Conservation (phyloP, 176 grass and related monocot genomes). For the Melocanna baccifera region DNA sequence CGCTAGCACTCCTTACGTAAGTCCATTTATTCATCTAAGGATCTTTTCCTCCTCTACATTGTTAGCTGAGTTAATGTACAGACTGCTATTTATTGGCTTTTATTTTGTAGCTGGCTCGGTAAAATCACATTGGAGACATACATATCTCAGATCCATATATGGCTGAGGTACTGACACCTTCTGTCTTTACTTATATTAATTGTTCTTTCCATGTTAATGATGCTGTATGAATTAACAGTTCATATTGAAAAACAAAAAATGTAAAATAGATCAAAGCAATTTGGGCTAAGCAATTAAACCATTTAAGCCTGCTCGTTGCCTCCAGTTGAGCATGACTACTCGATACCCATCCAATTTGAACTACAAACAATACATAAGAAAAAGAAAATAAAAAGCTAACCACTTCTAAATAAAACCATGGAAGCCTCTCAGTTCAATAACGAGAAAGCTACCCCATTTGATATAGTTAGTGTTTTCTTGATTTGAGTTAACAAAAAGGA, state of each 20-base stretch:
- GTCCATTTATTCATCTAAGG: conserved; percentile 1
- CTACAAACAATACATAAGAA: too few relatives aligned
- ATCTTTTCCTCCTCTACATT: not conserved
- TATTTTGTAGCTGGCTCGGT: conserved; percentile 38
- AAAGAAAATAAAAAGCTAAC: too few relatives aligned
- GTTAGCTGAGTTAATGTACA: not conserved
- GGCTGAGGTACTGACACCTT: conserved; percentile 35
- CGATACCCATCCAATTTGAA: too few relatives aligned
- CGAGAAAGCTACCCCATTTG: too few relatives aligned
- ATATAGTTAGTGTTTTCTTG: too few relatives aligned
- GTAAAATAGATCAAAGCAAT: not conserved
- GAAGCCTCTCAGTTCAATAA: too few relatives aligned
- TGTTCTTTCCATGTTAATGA: not conserved
- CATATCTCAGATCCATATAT: conserved; percentile 47
- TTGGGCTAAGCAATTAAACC: too few relatives aligned
- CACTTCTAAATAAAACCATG: too few relatives aligned
- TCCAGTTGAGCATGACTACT: too few relatives aligned
- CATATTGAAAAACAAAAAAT: not conserved
- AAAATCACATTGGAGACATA: conserved; percentile 51
- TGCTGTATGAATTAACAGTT: not conserved
- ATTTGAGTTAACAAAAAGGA: too few relatives aligned
- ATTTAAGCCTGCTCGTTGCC: too few relatives aligned
- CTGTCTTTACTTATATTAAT: not conserved
- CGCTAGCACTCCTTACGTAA: conserved; percentile 43
- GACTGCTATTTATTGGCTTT: not conserved